Percentiles rank a stretch among this genome's conserved stretches.
Conservation (phyloP, 2,329 filamentous ascomycete genomes). For the Fusarium oligoseptatum region DNA sequence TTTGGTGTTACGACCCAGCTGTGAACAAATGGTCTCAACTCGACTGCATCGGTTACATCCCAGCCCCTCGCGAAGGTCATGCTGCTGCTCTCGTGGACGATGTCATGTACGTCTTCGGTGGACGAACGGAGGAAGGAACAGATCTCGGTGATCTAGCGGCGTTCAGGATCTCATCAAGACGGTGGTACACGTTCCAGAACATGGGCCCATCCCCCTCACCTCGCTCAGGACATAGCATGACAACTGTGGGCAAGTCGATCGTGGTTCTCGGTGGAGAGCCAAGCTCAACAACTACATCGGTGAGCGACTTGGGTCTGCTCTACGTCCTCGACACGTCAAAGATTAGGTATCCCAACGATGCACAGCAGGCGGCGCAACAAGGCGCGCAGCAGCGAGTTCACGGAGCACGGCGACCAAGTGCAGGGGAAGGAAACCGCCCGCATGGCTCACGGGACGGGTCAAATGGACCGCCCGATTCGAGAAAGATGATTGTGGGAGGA, state of each 20-base stretch:
- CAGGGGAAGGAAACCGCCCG: slow-evolving; percentile 55
- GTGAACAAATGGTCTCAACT: slow-evolving; percentile 87
- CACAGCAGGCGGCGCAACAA: slow-evolving; percentile 52
- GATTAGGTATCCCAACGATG: slow-evolving; percentile 93
- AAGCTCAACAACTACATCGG: slow-evolving; percentile 84
- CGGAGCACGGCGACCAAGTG: slow-evolving; percentile 58
- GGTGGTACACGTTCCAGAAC: slow-evolving; percentile 99
- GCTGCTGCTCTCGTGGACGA: slow-evolving; percentile 94
- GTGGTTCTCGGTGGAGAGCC: slow-evolving; percentile 95
- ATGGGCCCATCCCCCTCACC: slow-evolving; percentile 97
- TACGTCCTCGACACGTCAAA: slow-evolving; percentile 96
- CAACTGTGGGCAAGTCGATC: slow-evolving; percentile 90
- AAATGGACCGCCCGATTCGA: slow-evolving; percentile 63
- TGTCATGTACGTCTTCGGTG: slow-evolving; percentile 99
- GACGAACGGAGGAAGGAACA: slow-evolving; percentile 90
- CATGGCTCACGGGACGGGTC: slow-evolving; percentile 65
- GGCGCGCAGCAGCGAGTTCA: slow-evolving; percentile 55
- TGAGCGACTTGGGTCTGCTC: slow-evolving; percentile 86
- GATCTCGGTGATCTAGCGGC: slow-evolving; percentile 95
- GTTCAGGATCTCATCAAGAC: slow-evolving; percentile 77
- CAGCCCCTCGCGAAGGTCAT: slow-evolving; percentile 92
- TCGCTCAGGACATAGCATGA: slow-evolving; percentile 97
- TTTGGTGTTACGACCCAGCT: slow-evolving; percentile 93
- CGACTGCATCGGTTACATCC: slow-evolving; percentile 98
- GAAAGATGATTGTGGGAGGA: slow-evolving; percentile 56